A percentile compares a stretch with the other conserved stretches of the same genome.
Evolutionary conservation across 1,284 basidiomycete species (phyloP).

Genomic region (Porogramme epimiltina): DNA sequence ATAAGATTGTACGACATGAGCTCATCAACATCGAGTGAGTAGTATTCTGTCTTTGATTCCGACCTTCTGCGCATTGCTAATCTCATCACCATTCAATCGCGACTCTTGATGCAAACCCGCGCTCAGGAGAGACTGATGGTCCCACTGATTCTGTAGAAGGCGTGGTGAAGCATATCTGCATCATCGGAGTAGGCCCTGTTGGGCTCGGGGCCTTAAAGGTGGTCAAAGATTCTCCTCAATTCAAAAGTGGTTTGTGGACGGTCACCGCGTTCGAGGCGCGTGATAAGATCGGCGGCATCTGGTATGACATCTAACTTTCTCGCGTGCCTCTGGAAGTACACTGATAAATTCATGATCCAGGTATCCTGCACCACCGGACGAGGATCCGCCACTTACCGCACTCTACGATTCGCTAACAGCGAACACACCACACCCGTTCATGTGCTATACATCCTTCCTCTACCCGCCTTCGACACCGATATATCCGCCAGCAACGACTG

Average conservation of each 20-base stretch:
- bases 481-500: conserved; percentile 58
- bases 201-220: conserved; percentile 70
- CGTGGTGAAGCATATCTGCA: conserved; percentile 46
- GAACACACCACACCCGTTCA: conserved; percentile 75
- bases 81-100: too few relatives aligned
- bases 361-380: conserved; percentile 53
- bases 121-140: too few relatives aligned
- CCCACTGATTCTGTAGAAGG: background rate
- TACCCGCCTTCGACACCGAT: conserved; percentile 73
- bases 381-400: conserved; percentile 62
- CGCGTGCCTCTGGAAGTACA: background rate
- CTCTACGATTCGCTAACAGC: conserved; percentile 77
- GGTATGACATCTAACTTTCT: conserved; percentile 45
- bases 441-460: conserved; percentile 62
- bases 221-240: conserved; percentile 57
- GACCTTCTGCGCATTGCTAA: background rate
- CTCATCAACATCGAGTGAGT: conserved; percentile 13
- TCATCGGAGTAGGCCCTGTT: conserved; percentile 70
- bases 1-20: conserved; percentile 2
- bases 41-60: too few relatives aligned
- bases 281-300: conserved; percentile 69
- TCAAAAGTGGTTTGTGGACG: conserved; percentile 58
- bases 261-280: conserved; percentile 62
- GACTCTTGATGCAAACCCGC: too few relatives aligned
- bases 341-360: conserved; percentile 35